Evolutionary conservation across 2,329 filamentous ascomycete genomes (phyloP).

Genomic region (Penicillium sp.): DNA sequence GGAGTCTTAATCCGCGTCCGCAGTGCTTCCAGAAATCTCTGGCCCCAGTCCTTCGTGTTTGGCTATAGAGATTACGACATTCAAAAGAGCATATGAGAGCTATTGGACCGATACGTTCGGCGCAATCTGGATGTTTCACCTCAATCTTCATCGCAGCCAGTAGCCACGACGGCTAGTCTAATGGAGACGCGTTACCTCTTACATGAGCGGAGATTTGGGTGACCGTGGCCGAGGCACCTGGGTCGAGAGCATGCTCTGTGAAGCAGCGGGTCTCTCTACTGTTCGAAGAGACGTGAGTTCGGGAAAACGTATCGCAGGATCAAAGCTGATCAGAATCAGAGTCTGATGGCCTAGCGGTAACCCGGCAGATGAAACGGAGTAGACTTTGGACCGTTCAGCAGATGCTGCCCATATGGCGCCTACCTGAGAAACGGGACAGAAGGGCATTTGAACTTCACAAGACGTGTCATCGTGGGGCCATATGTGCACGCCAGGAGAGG

Average conservation of each 20-base stretch:
- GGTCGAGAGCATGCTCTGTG: constrained; percentile 1
- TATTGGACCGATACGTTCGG: no score
- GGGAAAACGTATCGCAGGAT: constrained; percentile 35
- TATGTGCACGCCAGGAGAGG: constrained; percentile 38
- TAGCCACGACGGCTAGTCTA: constrained; percentile 17
- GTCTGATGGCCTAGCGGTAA: constrained; percentile 26
- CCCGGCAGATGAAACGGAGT: constrained; percentile 34
- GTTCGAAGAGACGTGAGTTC: constrained; percentile 4
- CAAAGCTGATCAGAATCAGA: constrained; percentile 41
- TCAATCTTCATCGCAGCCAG: constrained; percentile 20
- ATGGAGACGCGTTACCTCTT: constrained; percentile 14
- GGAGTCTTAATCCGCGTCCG: no score
- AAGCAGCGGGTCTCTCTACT: background rate
- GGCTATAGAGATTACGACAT: no score
- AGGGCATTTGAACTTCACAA: constrained; percentile 34
- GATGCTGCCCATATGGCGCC: constrained; percentile 34
- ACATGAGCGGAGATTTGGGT: constrained; percentile 2
- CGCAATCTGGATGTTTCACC: no score
- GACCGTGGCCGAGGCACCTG: background rate
- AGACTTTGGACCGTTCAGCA: constrained; percentile 42
- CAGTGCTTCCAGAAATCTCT: no score
- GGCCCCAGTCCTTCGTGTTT: no score
- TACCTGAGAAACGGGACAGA: constrained; percentile 38
- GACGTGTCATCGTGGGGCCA: constrained; percentile 45
- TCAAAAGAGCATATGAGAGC: no score